Conservation (phyloP, 2,329 filamentous ascomycete genomes). For the Madurella mycetomatis region DNA sequence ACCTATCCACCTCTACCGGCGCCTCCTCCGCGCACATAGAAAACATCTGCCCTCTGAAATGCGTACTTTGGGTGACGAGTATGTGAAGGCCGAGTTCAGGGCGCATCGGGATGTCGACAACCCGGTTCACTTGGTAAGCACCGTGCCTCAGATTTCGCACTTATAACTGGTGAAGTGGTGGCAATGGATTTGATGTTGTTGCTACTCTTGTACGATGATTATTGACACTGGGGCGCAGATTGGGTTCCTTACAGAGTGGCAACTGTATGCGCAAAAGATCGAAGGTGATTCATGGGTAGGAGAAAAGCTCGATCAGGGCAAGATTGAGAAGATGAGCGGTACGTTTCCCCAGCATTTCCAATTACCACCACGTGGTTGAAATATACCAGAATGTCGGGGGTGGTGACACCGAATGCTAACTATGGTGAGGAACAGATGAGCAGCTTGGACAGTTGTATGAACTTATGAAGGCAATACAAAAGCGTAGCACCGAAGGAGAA, state of each 20-base stretch:
- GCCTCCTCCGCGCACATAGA: conserved; percentile 80
- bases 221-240: conserved; percentile 51
- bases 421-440: conserved; percentile 59
- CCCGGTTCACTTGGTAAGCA: conserved; percentile 69
- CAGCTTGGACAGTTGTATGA: conserved; percentile 93
- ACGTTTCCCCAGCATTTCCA: not conserved
- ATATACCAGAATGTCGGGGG: not conserved
- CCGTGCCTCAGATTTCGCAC: too few relatives aligned
- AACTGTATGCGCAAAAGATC: conserved; percentile 86
- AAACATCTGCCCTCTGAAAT: conserved; percentile 68
- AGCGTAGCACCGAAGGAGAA: conserved; percentile 22
- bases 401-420: conserved; percentile 2
- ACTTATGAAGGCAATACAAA: conserved; percentile 75
- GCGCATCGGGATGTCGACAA: conserved; percentile 82
- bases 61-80: conserved; percentile 84
- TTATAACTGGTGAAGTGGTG: too few relatives aligned
- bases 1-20: conserved; percentile 83
- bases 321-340: conserved; percentile 95
- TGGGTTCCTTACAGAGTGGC: conserved; percentile 95
- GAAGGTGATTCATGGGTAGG: conserved; percentile 84
- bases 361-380: not conserved
- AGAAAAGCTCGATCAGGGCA: conserved; percentile 75
- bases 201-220: too few relatives aligned
- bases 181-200: too few relatives aligned
- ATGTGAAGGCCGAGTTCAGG: conserved; percentile 88